Conservation (phyloP, 2,329 filamentous ascomycete species). For the Bipolaris zeicola region DNA sequence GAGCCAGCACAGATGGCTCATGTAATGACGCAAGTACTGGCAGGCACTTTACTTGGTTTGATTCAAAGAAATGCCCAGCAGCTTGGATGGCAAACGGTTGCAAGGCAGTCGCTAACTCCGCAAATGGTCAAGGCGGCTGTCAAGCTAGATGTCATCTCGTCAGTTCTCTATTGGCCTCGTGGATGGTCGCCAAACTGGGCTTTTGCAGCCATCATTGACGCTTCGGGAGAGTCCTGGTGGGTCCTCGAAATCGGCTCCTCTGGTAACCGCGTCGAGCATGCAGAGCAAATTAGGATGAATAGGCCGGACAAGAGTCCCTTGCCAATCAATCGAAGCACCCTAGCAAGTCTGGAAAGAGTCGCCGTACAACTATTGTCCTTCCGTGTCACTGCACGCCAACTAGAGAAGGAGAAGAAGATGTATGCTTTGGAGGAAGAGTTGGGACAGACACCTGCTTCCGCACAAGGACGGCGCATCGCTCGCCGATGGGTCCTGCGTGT, state of each 20-base stretch:
- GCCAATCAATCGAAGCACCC: conserved; percentile 32
- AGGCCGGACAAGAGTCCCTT: conserved; percentile 26
- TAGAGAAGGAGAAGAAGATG: conserved; percentile 30
- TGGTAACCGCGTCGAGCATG: conserved; percentile 32
- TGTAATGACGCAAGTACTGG: conserved; percentile 67
- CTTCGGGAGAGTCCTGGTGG: conserved; percentile 48
- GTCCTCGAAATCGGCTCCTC: conserved; percentile 36
- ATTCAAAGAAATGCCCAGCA: conserved; percentile 65
- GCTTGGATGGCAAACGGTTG: conserved; percentile 66
- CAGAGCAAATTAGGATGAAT: conserved; percentile 37
- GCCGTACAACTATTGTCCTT: conserved; percentile 46
- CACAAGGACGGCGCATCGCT: conserved; percentile 11
- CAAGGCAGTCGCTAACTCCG: conserved; percentile 42
- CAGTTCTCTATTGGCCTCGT: conserved; percentile 71
- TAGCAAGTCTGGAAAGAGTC: conserved; percentile 46
- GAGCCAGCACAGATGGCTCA: conserved; percentile 64
- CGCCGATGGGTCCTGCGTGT: conserved; percentile 40
- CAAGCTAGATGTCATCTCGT: conserved; percentile 64
- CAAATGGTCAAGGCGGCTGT: conserved; percentile 66
- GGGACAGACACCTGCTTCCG: conserved; percentile 11
- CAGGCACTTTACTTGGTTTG: conserved; percentile 65
- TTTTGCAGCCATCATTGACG: conserved; percentile 61
- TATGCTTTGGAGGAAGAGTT: conserved; percentile 29
- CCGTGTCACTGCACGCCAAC: conserved; percentile 34
- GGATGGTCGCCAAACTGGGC: conserved; percentile 78